Conservation (phyloP, 169 alveolate genomes). For the Cryptosporidium ubiquitum region DNA sequence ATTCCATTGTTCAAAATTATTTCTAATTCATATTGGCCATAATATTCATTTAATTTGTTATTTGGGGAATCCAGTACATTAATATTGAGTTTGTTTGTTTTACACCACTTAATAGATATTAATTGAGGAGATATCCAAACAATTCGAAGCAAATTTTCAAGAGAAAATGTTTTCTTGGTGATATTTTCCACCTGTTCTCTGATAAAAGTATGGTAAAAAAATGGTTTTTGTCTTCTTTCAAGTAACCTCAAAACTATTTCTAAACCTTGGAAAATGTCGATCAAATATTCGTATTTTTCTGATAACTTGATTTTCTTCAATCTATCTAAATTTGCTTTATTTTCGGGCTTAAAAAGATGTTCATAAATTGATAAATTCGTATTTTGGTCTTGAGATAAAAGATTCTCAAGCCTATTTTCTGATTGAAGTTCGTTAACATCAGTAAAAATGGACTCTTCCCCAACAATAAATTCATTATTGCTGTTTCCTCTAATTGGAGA, state of each 20-base stretch:
- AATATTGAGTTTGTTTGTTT: neutral
- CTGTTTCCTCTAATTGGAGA: slow-evolving; percentile 22
- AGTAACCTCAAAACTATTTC: slow-evolving; percentile 60
- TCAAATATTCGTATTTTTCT: slow-evolving; percentile 35
- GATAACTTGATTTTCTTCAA: slow-evolving; percentile 18
- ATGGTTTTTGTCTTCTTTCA: slow-evolving; percentile 71
- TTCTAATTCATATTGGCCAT: slow-evolving; percentile 1
- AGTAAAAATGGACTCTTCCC: neutral
- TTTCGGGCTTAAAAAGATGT: neutral
- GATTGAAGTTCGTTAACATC: neutral
- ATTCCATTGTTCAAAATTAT: slow-evolving; percentile 25
- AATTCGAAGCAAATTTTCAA: slow-evolving; percentile 38
- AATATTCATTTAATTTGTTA: neutral
- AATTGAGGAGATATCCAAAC: slow-evolving; percentile 66
- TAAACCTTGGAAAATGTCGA: slow-evolving; percentile 49
- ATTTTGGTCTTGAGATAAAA: slow-evolving; percentile 6
- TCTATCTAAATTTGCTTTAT: neutral
- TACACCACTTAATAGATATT: slow-evolving; percentile 62
- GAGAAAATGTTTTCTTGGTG: slow-evolving; percentile 28
- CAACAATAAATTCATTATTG: neutral
- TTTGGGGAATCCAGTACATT: neutral
- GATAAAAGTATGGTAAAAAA: slow-evolving; percentile 48
- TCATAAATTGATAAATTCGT: slow-evolving; percentile 1
- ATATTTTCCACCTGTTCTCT: slow-evolving; percentile 59
- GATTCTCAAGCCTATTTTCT: neutral